Conservation (phyloP, 1,284 basidiomycete genomes). For the Moniliella sp. region DNA sequence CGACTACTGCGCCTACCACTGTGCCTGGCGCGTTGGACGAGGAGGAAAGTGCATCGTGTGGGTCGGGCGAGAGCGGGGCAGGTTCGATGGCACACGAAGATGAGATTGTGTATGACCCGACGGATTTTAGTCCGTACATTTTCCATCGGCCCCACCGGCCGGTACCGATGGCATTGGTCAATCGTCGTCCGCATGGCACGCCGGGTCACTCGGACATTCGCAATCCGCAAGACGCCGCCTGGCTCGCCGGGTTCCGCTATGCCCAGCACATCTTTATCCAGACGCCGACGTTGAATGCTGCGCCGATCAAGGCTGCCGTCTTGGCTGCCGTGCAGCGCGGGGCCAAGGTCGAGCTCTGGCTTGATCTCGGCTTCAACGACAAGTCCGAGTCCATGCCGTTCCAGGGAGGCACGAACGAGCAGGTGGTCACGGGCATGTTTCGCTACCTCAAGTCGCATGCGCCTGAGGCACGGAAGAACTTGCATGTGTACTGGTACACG, state of each 20-base stretch:
- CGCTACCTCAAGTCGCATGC: conserved; percentile 17
- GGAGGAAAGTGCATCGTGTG: too few species aligned
- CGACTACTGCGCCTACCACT: too few species aligned
- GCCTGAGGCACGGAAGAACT: conserved; percentile 36
- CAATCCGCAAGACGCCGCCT: conserved; percentile 53
- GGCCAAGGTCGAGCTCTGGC: conserved; percentile 41
- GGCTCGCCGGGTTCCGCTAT: conserved; percentile 51
- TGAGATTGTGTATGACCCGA: conserved; percentile 15
- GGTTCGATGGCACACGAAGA: too few species aligned
- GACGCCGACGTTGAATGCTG: conserved; percentile 50
- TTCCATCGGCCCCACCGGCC: conserved; percentile 34
- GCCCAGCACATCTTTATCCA: conserved; percentile 51
- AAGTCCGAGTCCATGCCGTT: conserved; percentile 49
- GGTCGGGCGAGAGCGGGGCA: too few species aligned
- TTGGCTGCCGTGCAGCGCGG: conserved; percentile 46
- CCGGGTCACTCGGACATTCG: conserved; percentile 42
- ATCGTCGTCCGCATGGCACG: conserved; percentile 47
- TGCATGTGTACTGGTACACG: conserved; percentile 47
- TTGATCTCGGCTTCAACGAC: conserved; percentile 36
- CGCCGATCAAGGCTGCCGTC: conserved; percentile 46
- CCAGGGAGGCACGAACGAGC: conserved; percentile 60
- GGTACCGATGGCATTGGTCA: conserved; percentile 53
- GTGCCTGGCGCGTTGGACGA: too few species aligned
- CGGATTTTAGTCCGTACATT: conserved; percentile 23
- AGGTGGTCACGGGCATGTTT: conserved; percentile 50